Base-by-base conservation (phyloP, 108 stramenopile genomes). In the Aurantiochytrium sp. region DNA sequence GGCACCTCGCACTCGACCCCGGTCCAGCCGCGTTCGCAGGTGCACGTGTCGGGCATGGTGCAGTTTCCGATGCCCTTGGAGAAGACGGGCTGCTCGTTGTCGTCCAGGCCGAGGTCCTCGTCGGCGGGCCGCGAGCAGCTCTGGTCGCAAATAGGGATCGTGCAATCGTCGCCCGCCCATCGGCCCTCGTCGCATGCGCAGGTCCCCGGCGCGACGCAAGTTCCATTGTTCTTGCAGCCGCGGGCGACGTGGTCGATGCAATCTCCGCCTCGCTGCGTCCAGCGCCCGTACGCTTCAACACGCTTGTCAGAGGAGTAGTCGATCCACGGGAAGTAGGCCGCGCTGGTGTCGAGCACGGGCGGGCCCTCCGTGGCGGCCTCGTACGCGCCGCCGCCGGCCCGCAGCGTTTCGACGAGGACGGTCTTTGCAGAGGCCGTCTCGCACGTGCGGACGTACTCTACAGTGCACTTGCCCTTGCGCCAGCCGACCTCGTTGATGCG, bases 181-280 rank as follows among this genome's bases (percentile, higher is more conserved):
- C 17, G 15, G 22, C 90, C 90, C 22, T 32, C 34, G 22, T 81
- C 87, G 45, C 90, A 91, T 0, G 21, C 12, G 37, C 90, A 91
- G 5, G 89, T 91, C 12, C 69, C 45, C 22, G 90, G 90, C 4
- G 52, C 90, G 3, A 88, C 55, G 55, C 90, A 91, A 4, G 89
- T 89, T 37, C 89, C 89, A 42, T 89, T 87, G 45, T 91, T 91
- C 31, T 81, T 65, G 55, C 93, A 93, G 15, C 96, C 96, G 37
- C 94, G 90, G 15, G 94, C 19, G 34, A 96, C 95, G 32, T 91
- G 88, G 86, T 96, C 95, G 4, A 95, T 91, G 87, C 96, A 96
- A 27, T 92, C 90, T 27, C 94, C 95, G n/a, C 92, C 93, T 32
- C 59, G 54, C 41, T 85, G 41, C 86, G 90, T 88, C 95, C 92